phyloP scores from a whole-genome alignment of 192 early-diverging fungal species.

The Jimgerdemannia lactiflua region DNA sequence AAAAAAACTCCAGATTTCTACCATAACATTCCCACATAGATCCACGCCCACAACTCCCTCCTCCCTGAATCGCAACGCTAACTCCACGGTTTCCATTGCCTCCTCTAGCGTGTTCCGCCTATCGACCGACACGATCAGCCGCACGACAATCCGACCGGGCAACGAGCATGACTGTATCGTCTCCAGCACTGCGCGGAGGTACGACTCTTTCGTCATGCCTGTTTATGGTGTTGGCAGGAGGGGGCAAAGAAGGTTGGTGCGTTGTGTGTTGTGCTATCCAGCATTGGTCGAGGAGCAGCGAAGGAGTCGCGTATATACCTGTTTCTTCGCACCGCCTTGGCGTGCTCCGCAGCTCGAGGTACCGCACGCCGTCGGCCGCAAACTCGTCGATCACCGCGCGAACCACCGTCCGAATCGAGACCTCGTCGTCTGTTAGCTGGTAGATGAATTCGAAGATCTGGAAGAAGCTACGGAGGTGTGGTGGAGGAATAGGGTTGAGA shows the following conservation, averaged over 20 bases:
- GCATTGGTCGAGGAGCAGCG: not conserved
- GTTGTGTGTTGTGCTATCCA: not conserved
- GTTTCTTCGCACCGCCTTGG: conserved; percentile 42
- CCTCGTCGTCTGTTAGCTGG: conserved; percentile 47
- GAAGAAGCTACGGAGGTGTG: conserved; percentile 44
- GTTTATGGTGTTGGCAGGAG: not conserved
- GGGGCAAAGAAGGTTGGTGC: not conserved
- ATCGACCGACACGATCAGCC: conserved; percentile 55
- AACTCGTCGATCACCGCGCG: conserved; percentile 46
- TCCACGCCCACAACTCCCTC: conserved; percentile 54
- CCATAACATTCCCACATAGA: conserved; percentile 53
- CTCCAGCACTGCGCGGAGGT: conserved; percentile 37
- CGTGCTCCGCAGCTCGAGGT: conserved; percentile 58
- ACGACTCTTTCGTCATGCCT: conserved; percentile 51
- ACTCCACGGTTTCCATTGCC: conserved; percentile 45
- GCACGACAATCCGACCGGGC: conserved; percentile 30
- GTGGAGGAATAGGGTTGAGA: no score
- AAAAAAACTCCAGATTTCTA: not conserved
- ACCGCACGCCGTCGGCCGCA: conserved; percentile 46
- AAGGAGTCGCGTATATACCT: not conserved
- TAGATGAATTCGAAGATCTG: conserved; percentile 55
- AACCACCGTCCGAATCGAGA: conserved; percentile 34
- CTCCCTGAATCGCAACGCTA: conserved; percentile 39
- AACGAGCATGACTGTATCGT: conserved; percentile 18
- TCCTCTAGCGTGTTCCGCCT: conserved; percentile 41